These are phyloP conservation scores for Purshia tridentata DNA, from an alignment of 306 rosid species.

Conservation along the genomic window DNA sequence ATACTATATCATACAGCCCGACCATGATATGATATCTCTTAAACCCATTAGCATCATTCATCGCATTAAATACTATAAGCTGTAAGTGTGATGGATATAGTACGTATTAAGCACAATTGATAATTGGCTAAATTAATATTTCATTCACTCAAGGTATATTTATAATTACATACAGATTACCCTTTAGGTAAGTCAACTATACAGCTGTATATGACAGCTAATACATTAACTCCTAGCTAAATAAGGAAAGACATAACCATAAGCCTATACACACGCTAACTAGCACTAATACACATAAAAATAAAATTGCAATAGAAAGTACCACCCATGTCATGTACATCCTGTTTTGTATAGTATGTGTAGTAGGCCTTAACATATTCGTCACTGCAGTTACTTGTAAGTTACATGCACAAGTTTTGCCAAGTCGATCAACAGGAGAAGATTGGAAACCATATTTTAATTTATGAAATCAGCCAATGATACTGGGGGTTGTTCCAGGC, in stretches of 20 bases:
- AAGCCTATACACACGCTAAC: too few relatives aligned
- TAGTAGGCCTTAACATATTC: not conserved
- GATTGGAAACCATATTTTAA: not conserved
- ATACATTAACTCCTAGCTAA: too few relatives aligned
- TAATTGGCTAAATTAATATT: too few relatives aligned
- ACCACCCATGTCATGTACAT: not conserved
- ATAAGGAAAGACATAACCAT: too few relatives aligned
- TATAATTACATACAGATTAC: too few relatives aligned
- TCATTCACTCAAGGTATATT: too few relatives aligned
- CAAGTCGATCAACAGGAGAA: slow-evolving; percentile 1
- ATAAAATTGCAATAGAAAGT: not conserved
- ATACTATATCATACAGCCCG: not conserved
- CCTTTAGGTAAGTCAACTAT: too few relatives aligned
- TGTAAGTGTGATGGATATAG: not conserved
- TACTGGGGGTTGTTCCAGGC: not conserved
- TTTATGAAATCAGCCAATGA: not conserved
- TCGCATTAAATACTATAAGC: not conserved
- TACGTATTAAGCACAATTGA: not conserved
- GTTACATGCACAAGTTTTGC: not conserved
- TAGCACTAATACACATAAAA: not conserved
- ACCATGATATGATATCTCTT: not conserved
- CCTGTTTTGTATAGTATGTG: not conserved
- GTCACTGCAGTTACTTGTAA: not conserved
- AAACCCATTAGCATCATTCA: not conserved
- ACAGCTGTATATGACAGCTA: too few relatives aligned